Percentiles rank a stretch among this genome's conserved stretches.
phyloP scores from a whole-genome alignment of 768 basidiomycete genomes.

The Astraeus odoratus region DNA sequence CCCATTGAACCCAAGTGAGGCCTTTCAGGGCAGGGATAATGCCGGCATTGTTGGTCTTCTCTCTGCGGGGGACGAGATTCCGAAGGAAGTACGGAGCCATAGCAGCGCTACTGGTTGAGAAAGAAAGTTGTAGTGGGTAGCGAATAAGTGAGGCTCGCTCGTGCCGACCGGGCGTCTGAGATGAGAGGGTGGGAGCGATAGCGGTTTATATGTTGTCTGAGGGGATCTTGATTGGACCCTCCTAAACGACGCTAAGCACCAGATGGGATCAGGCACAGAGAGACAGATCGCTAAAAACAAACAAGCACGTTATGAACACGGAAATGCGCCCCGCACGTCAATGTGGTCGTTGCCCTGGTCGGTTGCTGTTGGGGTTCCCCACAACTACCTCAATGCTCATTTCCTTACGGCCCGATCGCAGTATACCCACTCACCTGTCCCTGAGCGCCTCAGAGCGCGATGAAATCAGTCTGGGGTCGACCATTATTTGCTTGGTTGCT shows the following conservation, averaged over 20 bases:
- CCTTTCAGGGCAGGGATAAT: conserved; percentile 36
- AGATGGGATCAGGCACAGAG: too few relatives aligned
- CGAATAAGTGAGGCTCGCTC: not conserved
- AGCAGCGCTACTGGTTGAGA: not conserved
- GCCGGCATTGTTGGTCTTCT: conserved; percentile 30
- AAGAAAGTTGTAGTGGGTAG: not conserved
- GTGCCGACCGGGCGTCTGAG: not conserved
- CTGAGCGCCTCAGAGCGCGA: too few relatives aligned
- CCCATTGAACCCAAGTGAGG: conserved; percentile 49
- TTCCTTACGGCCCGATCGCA: too few relatives aligned
- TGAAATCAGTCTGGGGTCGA: too few relatives aligned
- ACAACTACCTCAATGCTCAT: too few relatives aligned
- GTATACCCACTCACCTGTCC: not conserved
- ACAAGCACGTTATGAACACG: not conserved
- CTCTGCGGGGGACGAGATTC: conserved; percentile 44
- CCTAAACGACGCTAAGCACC: too few relatives aligned
- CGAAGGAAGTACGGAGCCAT: conserved; percentile 48
- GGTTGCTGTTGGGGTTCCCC: too few relatives aligned
- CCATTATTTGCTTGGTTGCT: too few relatives aligned
- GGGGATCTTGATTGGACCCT: too few relatives aligned
- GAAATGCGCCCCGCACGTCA: not conserved
- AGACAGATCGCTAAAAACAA: not conserved
- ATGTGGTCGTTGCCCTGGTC: not conserved
- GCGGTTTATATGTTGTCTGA: not conserved
- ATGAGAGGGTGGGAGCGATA: not conserved